Percentiles rank a stretch among this genome's conserved stretches.
These are phyloP conservation scores for Hortiboletus flavorubellus DNA, from an alignment of 768 basidiomycete genomes.

Conservation along the genomic window DNA sequence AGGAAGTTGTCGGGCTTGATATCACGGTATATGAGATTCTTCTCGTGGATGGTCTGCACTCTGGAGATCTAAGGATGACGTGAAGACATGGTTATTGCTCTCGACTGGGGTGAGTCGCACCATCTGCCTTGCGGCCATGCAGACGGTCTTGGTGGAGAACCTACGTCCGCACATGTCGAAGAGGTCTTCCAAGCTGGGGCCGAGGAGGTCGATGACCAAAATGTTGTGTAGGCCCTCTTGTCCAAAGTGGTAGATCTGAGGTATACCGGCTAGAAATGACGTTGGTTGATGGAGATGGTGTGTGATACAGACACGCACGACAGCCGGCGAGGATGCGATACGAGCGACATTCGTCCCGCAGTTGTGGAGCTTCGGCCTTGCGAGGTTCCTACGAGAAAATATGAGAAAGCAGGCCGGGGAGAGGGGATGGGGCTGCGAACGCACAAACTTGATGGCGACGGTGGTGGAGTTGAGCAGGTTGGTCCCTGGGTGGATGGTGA, in stretches of 20 bases:
- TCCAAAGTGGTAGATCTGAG: slow-evolving; percentile 99
- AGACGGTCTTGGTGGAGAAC: slow-evolving; percentile 97
- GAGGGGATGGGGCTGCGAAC: slow-evolving; percentile 33
- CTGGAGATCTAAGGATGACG: slow-evolving; percentile 65
- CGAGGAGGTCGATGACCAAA: slow-evolving; percentile 95
- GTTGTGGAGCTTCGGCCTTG: slow-evolving; percentile 95
- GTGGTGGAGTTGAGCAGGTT: slow-evolving; percentile 98
- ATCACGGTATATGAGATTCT: slow-evolving; percentile 98
- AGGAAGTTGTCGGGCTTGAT: slow-evolving; percentile 99
- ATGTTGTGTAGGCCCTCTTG: slow-evolving; percentile 99
- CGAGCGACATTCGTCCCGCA: slow-evolving; percentile 97
- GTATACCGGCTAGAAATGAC: slow-evolving; percentile 75
- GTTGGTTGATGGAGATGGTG: slow-evolving; percentile 13
- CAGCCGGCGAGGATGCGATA: slow-evolving; percentile 90
- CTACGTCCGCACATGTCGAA: slow-evolving; percentile 99
- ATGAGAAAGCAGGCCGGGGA: slow-evolving; percentile 5
- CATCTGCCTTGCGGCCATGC: slow-evolving; percentile 99
- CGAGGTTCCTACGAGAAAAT: slow-evolving; percentile 63
- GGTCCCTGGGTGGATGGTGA: slow-evolving; percentile 56
- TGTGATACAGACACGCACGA: slow-evolving; percentile 51
- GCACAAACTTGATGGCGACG: slow-evolving; percentile 99
- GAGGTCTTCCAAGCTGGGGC: slow-evolving; percentile 94
- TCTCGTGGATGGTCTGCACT: slow-evolving; percentile 98
- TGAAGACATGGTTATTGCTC: slow-evolving; percentile 4
- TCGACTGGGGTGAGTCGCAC: slow-evolving; percentile 37